Percentiles rank a stretch among this genome's conserved stretches.
Conservation (phyloP, 139 green algal genomes). For the Ettlia oleoabundans region DNA sequence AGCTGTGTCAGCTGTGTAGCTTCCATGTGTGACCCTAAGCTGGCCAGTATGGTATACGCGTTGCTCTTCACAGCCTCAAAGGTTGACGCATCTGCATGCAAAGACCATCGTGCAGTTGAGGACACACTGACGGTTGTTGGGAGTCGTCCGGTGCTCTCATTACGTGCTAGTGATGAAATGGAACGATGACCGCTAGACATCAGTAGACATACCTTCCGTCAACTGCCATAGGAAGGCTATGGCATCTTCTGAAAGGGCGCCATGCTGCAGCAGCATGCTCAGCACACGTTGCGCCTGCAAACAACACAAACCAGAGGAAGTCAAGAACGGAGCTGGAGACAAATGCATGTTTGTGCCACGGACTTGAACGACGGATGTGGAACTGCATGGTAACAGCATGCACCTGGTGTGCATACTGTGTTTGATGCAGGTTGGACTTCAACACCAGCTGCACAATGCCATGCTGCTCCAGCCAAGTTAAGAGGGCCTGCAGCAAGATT, state of each 20-base stretch:
- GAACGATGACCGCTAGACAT: no score
- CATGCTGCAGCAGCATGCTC: constrained; percentile 55
- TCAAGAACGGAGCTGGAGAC: no score
- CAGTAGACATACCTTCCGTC: constrained; percentile 53
- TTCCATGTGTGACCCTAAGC: constrained; percentile 64
- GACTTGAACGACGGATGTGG: no score
- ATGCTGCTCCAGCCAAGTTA: constrained; percentile 73
- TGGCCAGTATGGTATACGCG: constrained; percentile 77
- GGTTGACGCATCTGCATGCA: constrained; percentile 70
- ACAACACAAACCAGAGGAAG: neutral
- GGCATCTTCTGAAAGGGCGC: constrained; percentile 62
- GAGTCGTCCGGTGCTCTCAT: no score
- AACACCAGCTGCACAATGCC: constrained; percentile 78
- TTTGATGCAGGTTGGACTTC: constrained; percentile 86
- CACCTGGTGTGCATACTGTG: constrained; percentile 89
- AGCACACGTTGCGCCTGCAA: constrained; percentile 68
- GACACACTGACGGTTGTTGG: neutral
- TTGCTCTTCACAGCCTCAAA: constrained; percentile 89
- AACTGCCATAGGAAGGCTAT: constrained; percentile 85
- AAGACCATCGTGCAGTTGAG: neutral
- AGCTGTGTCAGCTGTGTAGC: constrained; percentile 57
- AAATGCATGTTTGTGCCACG: no score
- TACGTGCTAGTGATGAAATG: no score
- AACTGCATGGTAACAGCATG: no score
- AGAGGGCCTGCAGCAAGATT: constrained; percentile 37